Evolutionary conservation across 2,329 filamentous ascomycete genomes (phyloP).

Genomic region (Epichloe baconii): DNA sequence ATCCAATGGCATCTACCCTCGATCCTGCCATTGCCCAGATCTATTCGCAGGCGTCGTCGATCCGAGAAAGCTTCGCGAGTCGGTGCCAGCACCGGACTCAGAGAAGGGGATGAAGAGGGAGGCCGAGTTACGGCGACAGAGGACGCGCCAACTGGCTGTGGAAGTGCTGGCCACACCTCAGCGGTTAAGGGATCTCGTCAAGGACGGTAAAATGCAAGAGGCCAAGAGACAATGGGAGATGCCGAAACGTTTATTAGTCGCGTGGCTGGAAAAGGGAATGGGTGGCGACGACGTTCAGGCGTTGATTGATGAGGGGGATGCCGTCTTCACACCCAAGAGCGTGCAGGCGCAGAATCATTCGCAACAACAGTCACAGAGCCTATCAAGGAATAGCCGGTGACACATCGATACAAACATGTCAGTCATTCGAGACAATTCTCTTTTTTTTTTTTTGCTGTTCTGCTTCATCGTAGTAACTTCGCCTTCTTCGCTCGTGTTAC

Average conservation of each 20-base stretch:
- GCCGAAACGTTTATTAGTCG: conserved; percentile 35
- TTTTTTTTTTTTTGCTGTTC: too few relatives aligned
- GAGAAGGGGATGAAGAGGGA: conserved; percentile 22
- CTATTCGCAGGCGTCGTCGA: conserved; percentile 45
- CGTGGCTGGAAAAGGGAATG: conserved; percentile 41
- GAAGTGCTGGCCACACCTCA: conserved; percentile 51
- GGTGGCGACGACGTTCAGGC: conserved; percentile 42
- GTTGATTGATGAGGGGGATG: conserved; percentile 42
- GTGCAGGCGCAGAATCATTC: conserved; percentile 5
- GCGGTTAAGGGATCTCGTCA: conserved; percentile 43
- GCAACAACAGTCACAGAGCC: conserved; percentile 1
- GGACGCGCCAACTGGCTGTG: conserved; percentile 42
- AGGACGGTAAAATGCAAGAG: conserved; percentile 45
- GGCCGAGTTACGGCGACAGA: conserved; percentile 20
- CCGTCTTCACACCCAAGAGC: conserved; percentile 22
- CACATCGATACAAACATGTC: neutral
- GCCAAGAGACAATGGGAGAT: conserved; percentile 45
- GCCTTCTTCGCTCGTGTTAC: neutral
- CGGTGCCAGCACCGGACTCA: conserved; percentile 33
- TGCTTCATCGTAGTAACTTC: too few relatives aligned
- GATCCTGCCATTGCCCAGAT: conserved; percentile 64
- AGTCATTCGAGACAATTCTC: too few relatives aligned
- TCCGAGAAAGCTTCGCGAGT: conserved; percentile 38
- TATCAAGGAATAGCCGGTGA: conserved; percentile 9
- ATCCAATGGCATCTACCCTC: conserved; percentile 59